A percentile compares a stretch with the other conserved stretches of the same genome.
These are phyloP conservation scores for Coemansia sp. DNA, from an alignment of 192 early-diverging fungal genomes.

Conservation along the genomic window DNA sequence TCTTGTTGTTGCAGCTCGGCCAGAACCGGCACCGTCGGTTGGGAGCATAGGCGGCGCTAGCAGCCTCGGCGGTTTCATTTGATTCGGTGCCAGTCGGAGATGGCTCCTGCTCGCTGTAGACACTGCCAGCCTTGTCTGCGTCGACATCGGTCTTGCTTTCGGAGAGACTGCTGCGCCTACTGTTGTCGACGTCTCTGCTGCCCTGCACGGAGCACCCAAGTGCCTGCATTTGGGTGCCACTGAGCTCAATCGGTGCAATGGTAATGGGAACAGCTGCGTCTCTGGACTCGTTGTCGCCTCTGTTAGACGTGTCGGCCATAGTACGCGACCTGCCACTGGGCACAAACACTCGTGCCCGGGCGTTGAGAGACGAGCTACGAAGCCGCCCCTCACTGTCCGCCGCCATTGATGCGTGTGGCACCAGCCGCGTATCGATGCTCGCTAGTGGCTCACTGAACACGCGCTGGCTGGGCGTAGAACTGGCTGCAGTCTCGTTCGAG, in stretches of 20 bases:
- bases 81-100: not conserved
- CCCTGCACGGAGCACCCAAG: not conserved
- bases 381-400: conserved; percentile 5
- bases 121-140: not conserved
- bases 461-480: not conserved
- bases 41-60: not conserved
- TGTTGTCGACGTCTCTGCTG: not conserved
- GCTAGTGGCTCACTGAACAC: not conserved
- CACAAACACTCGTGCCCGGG: conserved; percentile 40
- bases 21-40: conserved; percentile 53
- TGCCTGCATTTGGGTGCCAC: conserved; percentile 4
- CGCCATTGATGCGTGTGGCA: not conserved
- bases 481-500: not conserved
- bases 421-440: not conserved
- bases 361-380: conserved; percentile 38
- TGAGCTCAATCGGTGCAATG: not conserved
- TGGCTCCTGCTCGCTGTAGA: not conserved
- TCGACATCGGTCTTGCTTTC: conserved; percentile 12
- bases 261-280: not conserved
- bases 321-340: conserved; percentile 11
- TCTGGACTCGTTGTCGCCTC: not conserved
- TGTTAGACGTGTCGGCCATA: not conserved
- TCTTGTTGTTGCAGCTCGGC: conserved; percentile 50
- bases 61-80: not conserved
- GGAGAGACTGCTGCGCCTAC: conserved; percentile 5